Evolutionary conservation across 2,329 filamentous ascomycete species (phyloP).

Genomic region (Fusarium albidum): DNA sequence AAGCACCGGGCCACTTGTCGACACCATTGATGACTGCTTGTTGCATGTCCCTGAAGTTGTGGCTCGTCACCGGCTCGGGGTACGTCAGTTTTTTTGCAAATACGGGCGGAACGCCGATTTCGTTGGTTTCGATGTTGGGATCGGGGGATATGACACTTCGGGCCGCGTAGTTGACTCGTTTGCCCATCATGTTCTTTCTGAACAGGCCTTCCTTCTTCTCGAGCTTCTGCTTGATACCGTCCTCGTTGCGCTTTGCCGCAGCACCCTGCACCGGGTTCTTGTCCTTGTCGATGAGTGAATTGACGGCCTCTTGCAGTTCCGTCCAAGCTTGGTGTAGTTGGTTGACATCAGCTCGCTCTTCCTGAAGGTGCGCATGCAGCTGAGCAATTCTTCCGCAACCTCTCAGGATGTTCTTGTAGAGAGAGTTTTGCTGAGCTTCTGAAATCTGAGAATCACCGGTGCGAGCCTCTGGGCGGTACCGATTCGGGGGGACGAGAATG

Average conservation of each 20-base stretch:
- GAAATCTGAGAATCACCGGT: constrained; percentile 83
- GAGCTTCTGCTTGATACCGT: constrained; percentile 96
- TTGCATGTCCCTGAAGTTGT: constrained; percentile 96
- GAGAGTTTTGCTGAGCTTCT: constrained; percentile 86
- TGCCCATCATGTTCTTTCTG: constrained; percentile 99
- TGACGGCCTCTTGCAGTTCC: constrained; percentile 86
- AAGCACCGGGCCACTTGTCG: constrained; percentile 92
- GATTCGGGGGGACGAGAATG: constrained; percentile 90
- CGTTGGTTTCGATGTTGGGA: constrained; percentile 98
- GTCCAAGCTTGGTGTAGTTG: constrained; percentile 85
- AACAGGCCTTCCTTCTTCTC: constrained; percentile 99
- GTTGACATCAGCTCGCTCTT: constrained; percentile 61
- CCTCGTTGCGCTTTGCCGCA: constrained; percentile 80
- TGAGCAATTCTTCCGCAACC: constrained; percentile 76
- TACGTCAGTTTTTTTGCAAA: constrained; percentile 97
- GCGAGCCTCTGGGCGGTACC: constrained; percentile 85
- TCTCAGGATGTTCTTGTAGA: constrained; percentile 86
- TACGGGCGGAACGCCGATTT: constrained; percentile 97
- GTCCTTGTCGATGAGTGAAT: constrained; percentile 90
- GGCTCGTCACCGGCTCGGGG: constrained; percentile 94
- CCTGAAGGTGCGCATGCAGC: constrained; percentile 65
- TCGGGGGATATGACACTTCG: constrained; percentile 98
- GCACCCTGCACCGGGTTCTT: constrained; percentile 83
- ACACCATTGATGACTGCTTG: constrained; percentile 95
- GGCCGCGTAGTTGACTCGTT: constrained; percentile 98